These are phyloP conservation scores for Phytophthora tentaculata DNA, from an alignment of 352 stramenopile species.

Conservation along the genomic window DNA sequence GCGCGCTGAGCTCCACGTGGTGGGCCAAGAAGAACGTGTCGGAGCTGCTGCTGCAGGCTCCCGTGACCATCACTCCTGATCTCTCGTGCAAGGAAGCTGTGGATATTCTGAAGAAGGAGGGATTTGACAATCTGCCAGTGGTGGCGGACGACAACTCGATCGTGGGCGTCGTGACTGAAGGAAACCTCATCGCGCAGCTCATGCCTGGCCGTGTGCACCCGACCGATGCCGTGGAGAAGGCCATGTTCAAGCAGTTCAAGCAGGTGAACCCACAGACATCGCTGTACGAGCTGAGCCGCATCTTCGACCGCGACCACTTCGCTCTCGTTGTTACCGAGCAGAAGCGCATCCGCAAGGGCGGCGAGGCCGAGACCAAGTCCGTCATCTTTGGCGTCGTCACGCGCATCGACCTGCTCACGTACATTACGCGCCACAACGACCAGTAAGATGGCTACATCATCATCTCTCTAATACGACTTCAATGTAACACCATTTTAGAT, in stretches of 20 bases:
- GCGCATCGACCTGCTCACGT: conserved; percentile 96
- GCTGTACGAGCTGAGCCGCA: conserved; percentile 92
- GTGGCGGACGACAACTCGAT: conserved; percentile 89
- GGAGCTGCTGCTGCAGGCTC: conserved; percentile 88
- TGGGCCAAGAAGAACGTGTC: conserved; percentile 94
- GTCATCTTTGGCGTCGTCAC: conserved; percentile 96
- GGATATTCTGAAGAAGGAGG: conserved; percentile 93
- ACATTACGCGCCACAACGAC: conserved; percentile 83
- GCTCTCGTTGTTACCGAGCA: conserved; percentile 95
- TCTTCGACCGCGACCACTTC: conserved; percentile 97
- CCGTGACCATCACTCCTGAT: conserved; percentile 92
- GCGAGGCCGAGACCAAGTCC: conserved; percentile 74
- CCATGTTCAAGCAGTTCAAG: conserved; percentile 97
- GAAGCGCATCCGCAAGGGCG: conserved; percentile 87
- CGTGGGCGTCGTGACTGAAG: conserved; percentile 95
- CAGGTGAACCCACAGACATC: conserved; percentile 92
- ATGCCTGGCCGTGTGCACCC: conserved; percentile 89
- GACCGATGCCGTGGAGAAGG: conserved; percentile 89
- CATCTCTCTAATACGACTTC: conserved; percentile 14
- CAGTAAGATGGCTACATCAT: conserved; percentile 23
- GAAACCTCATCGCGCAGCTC: conserved; percentile 94
- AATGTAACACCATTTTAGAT: conserved; percentile 17
- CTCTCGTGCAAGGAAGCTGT: conserved; percentile 94
- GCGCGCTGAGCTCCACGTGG: conserved; percentile 89
- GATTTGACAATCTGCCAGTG: conserved; percentile 83